Evolutionary conservation across 148 eudicot genomes (phyloP), one percentile per base, ranked within the genome.

Genomic region (Beta vulgaris): DNA sequence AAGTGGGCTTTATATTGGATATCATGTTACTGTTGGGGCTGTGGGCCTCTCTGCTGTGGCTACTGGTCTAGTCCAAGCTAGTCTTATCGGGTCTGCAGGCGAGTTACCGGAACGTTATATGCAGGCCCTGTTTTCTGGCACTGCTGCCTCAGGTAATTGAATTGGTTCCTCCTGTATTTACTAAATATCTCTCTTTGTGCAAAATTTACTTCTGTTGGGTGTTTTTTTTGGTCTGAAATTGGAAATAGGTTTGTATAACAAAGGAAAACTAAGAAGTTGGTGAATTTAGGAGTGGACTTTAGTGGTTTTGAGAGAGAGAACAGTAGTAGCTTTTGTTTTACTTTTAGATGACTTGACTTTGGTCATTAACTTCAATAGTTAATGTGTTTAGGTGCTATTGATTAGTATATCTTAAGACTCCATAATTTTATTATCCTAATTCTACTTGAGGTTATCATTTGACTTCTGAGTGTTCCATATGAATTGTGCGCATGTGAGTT

Each of bases 41-140:
- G 84, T 90, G 48, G 92, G 77, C 46, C 44, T 90, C 28, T 82
- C 87, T 23, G 95, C 93, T 0, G 21, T 92, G 25, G 96, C 89
- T 10, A 95, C 90, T 68, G 96, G 86, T n/a, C 73, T 92, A 85
- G 93, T 90, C 8, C 98, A 92, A 71, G 90, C 93, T 25, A 87
- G 89, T 2, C 65, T 92, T 36, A 77, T 92, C 86, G 94, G 95
- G 53, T 74, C 90, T 4, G 92, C 95, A 12, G 94, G 97, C 1
- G 92, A 92, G 76, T 71, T 91, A 86, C 93, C 93, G 14, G 88
- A 89, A 54, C 72, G 91, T 69, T 91, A 89, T 72, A 89, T 87
- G 90, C 97, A 89, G 74, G 97, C 97, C 67, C 78, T 84, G 76
- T 80, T 84, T 32, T 90, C 89, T 39, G 93, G 93, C 9, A 91